phyloP scores from a whole-genome alignment of 2,329 filamentous ascomycete genomes.

The Penicillium sp. region DNA sequence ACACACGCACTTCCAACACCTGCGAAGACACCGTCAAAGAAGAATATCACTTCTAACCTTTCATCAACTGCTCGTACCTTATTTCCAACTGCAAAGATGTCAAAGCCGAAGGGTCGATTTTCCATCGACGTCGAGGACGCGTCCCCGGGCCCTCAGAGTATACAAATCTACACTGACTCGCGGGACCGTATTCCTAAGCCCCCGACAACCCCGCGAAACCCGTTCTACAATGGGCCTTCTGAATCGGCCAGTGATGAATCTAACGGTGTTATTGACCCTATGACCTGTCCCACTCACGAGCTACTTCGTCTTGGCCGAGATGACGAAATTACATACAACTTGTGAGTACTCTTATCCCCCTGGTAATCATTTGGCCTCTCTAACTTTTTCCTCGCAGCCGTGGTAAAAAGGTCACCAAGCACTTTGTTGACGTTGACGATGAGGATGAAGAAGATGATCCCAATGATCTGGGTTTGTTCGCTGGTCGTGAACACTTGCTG shows the following conservation, averaged over 20 bases:
- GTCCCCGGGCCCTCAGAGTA: slow-evolving; percentile 23
- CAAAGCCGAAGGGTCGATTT: slow-evolving; percentile 49
- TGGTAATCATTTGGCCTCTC: not conserved
- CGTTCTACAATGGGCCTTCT: slow-evolving; percentile 41
- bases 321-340: slow-evolving; percentile 62
- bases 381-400: slow-evolving; percentile 49
- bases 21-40: slow-evolving; percentile 59
- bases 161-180: slow-evolving; percentile 64
- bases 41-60: slow-evolving; percentile 50
- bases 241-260: not conserved
- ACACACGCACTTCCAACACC: slow-evolving; percentile 60
- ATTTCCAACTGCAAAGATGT: slow-evolving; percentile 51
- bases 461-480: slow-evolving; percentile 44
- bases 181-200: slow-evolving; percentile 60
- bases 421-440: slow-evolving; percentile 45
- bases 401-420: slow-evolving; percentile 62
- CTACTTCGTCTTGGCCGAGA: slow-evolving; percentile 36
- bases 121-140: slow-evolving; percentile 46
- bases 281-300: slow-evolving; percentile 4
- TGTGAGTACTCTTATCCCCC: slow-evolving; percentile 51
- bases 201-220: slow-evolving; percentile 54
- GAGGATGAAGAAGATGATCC: slow-evolving; percentile 45
- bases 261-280: not conserved
- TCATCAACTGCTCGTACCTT: slow-evolving; percentile 54
- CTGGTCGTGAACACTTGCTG: slow-evolving; percentile 40